phyloP scores from a whole-genome alignment of 768 basidiomycete species.

The Russula sp. region DNA sequence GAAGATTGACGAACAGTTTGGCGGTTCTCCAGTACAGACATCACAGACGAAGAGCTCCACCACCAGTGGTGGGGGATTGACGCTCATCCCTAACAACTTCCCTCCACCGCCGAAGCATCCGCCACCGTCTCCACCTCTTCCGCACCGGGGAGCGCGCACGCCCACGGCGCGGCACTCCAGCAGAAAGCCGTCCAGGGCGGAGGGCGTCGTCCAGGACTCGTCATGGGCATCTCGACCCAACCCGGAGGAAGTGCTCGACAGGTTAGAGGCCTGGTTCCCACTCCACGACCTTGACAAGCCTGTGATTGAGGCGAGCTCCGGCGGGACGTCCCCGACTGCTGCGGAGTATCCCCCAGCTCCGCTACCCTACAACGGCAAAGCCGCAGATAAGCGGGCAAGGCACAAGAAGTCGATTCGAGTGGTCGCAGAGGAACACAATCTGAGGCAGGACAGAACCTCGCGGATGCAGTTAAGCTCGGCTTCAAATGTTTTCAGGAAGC shows the following conservation, averaged over 20 bases:
- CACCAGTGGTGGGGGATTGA: slow-evolving; percentile 34
- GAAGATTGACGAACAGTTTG: slow-evolving; percentile 24
- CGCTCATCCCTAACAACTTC: slow-evolving; percentile 27
- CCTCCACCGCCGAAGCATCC: slow-evolving; percentile 26
- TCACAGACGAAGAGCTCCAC: slow-evolving; percentile 24
- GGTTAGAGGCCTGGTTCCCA: slow-evolving; percentile 92
- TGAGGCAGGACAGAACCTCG: slow-evolving; percentile 63
- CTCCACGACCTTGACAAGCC: slow-evolving; percentile 94
- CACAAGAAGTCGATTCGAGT: slow-evolving; percentile 90
- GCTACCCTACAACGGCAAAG: slow-evolving; percentile 24
- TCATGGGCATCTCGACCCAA: slow-evolving; percentile 89
- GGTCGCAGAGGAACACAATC: slow-evolving; percentile 85
- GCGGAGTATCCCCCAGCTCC: slow-evolving; percentile 43
- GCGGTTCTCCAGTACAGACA: slow-evolving; percentile 27
- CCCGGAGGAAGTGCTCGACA: slow-evolving; percentile 89
- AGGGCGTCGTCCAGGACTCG: slow-evolving; percentile 61
- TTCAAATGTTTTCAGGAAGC: slow-evolving; percentile 57
- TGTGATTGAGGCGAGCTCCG: slow-evolving; percentile 80
- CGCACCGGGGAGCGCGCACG: slow-evolving; percentile 23
- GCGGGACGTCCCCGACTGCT: slow-evolving; percentile 71
- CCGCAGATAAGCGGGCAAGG: slow-evolving; percentile 39
- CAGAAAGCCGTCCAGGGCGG: slow-evolving; percentile 28
- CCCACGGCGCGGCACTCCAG: slow-evolving; percentile 23
- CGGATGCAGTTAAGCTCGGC: slow-evolving; percentile 47
- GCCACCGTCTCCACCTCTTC: slow-evolving; percentile 27